Evolutionary conservation across 2,329 filamentous ascomycete species (phyloP).

Genomic region (Pezizomycotina sp.): DNA sequence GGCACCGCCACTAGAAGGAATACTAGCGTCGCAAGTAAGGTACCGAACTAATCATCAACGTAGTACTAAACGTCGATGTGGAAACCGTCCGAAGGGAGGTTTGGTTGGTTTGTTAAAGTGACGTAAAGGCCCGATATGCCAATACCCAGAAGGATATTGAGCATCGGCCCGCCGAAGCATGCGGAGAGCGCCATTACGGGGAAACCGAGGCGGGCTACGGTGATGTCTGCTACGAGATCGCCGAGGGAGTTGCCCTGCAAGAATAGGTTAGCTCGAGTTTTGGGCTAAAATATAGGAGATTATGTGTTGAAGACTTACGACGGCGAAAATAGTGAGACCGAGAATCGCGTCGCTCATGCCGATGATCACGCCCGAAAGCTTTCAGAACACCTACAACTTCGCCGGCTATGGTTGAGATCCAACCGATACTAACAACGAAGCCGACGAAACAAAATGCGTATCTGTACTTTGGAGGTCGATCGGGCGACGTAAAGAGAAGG

Average conservation of each 20-base stretch:
- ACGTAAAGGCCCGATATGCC: constrained; percentile 84
- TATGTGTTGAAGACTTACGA: constrained; percentile 29
- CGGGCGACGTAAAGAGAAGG: constrained; percentile 49
- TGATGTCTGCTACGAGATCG: constrained; percentile 86
- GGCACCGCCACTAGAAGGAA: constrained; percentile 68
- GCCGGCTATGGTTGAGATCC: constrained; percentile 90
- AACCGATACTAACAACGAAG: constrained; percentile 79
- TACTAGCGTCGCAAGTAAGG: constrained; percentile 63
- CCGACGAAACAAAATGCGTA: constrained; percentile 72
- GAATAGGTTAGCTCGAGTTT: neutral
- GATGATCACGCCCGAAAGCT: constrained; percentile 70
- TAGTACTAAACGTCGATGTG: constrained; percentile 68
- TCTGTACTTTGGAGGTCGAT: constrained; percentile 54
- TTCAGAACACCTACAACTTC: constrained; percentile 94
- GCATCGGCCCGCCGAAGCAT: constrained; percentile 95
- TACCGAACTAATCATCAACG: constrained; percentile 68
- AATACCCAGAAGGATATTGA: constrained; percentile 89
- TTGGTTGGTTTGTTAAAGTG: constrained; percentile 58
- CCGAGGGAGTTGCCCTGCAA: constrained; percentile 66
- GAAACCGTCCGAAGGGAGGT: constrained; percentile 57
- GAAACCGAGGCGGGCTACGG: constrained; percentile 79
- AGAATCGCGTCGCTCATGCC: constrained; percentile 90
- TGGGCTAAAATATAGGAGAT: neutral
- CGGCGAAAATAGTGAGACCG: constrained; percentile 86
- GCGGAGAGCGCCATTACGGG: constrained; percentile 91